Base-by-base conservation (phyloP, 192 early-diverging fungal species). In the Coemansia sp. region DNA sequence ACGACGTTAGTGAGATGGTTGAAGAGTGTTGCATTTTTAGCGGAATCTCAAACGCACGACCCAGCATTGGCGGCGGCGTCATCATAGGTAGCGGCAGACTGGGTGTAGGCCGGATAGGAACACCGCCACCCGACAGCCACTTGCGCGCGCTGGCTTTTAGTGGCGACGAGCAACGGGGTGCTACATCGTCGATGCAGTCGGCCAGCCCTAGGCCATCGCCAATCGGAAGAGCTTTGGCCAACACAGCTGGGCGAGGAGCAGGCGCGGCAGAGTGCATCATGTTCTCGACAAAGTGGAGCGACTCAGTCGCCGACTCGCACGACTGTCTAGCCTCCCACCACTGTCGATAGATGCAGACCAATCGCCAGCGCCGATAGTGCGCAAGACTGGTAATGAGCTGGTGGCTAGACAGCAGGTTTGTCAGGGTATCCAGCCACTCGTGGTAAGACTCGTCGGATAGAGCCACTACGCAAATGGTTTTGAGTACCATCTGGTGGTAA, bases 351-450 rank as follows among this genome's bases (percentile, higher is more conserved):
- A 83, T 77, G 18, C 47, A 71, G 39, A 83, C 56, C 20, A 77
- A 58, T 31, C 72, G 64, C 80, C 80, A 83, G 56, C 75, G 75
- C 75, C 68, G 64, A 23, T 56, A 66, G 53, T 66, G 68, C 1
- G 68, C 62, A 25, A 68, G 69, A 55, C 33, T 77, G 26, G 62
- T 62, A 21, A 77, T 64, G n/a, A 65, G 58, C 55, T 68, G 64
- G 31, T 75, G 75, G 38, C 47, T 75, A 11, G 71, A 62, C n/a
- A 77, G 58, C 25, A 83, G 61, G 11, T 20, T 25, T 6, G 64
- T 61, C 42, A 83, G 72, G 2, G 80, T 77, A 42, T 69, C 72
- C 26, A 83, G 42, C 80, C 80, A 83, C 38, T 66, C 75, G 31
- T 61, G 23, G 31, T 77, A 83, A 12, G 68, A 64, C 26, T 71